Evolutionary conservation across 2,329 filamentous ascomycete genomes (phyloP), one percentile per base, ranked within the genome.

Genomic region (Ophiostoma ips): DNA sequence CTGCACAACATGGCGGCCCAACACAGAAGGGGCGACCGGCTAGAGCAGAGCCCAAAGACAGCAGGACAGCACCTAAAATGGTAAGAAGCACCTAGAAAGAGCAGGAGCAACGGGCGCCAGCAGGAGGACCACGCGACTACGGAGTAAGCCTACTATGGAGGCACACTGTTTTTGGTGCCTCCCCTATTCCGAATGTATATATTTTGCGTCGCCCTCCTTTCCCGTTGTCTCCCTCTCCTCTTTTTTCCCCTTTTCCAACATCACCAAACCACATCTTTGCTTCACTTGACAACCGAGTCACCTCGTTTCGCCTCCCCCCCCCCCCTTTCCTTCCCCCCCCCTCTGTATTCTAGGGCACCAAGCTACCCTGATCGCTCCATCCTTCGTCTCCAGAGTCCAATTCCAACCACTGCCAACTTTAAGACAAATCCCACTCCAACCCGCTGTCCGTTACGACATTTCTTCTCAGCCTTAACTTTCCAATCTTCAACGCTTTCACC

Each of bases 321-420:
- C 44, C 52, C 55, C 63, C 65, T 63, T 50, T 51, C 51, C 50
- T 50, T 50, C 47, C 51, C 56, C 47, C 51, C 56, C 53, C 53
- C 52, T 56, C 52, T 62, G 63, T 63, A 68, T 68, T 81, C 84
- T 88, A 88, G 84, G 84, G 84, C 84, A 87, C 84, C 70, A 78
- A 88, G 84, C 84, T 85, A 88, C 84, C 84, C 84, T 88, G 73
- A 68, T 67, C 70, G 70, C 57, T 68, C 71, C 40, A 72, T 72
- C 77, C 74, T 75, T 77, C 72, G 76, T 79, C 81, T 76, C 75
- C 81, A 83, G 81, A 84, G 81, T 83, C 73, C 73, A 75, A 66
- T 60, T 62, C 19, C 45, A 49, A 49, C 35, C 28, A 46, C 34
- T 56, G 51, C 45, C 55, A 55, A 55, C 61, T 48, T 46, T 40